Evolutionary conservation across 169 alveolate genomes (phyloP).

Genomic region (Plasmodium blacklocki): DNA sequence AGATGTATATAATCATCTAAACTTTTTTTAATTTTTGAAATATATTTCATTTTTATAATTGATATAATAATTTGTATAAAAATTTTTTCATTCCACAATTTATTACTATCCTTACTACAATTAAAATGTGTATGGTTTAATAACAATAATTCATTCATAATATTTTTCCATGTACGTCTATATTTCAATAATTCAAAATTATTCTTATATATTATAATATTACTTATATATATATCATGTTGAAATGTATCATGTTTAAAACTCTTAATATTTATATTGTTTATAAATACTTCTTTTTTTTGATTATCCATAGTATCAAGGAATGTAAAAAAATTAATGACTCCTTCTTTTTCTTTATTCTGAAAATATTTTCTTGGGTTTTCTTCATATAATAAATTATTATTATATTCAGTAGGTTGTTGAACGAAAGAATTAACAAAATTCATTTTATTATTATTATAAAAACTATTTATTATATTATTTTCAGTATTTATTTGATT

Average conservation of each 20-base stretch:
- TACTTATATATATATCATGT: slow-evolving; percentile 8
- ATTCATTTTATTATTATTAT: background rate
- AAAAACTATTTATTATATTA: background rate
- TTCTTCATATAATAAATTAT: background rate
- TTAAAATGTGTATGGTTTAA: no score
- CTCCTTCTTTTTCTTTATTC: background rate
- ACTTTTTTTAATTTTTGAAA: slow-evolving; percentile 34
- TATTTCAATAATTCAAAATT: slow-evolving; percentile 19
- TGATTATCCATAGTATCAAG: slow-evolving; percentile 14
- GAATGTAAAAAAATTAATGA: slow-evolving; percentile 38
- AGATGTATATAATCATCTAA: slow-evolving; percentile 43
- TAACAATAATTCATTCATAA: background rate
- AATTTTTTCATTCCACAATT: background rate
- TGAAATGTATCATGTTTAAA: no score
- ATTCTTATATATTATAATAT: background rate
- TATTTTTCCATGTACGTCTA: slow-evolving; percentile 25
- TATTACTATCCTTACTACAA: background rate
- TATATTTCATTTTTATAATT: slow-evolving; percentile 20
- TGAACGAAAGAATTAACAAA: background rate
- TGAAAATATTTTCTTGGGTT: background rate
- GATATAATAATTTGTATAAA: slow-evolving; percentile 9
- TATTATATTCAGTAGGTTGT: background rate
- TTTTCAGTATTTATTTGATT: background rate
- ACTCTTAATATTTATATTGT: slow-evolving; percentile 4
- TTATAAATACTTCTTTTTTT: slow-evolving; percentile 28